These are phyloP conservation scores for Lasiosphaeria miniovina DNA, from an alignment of 495 filamentous ascomycete genomes.

Conservation along the genomic window DNA sequence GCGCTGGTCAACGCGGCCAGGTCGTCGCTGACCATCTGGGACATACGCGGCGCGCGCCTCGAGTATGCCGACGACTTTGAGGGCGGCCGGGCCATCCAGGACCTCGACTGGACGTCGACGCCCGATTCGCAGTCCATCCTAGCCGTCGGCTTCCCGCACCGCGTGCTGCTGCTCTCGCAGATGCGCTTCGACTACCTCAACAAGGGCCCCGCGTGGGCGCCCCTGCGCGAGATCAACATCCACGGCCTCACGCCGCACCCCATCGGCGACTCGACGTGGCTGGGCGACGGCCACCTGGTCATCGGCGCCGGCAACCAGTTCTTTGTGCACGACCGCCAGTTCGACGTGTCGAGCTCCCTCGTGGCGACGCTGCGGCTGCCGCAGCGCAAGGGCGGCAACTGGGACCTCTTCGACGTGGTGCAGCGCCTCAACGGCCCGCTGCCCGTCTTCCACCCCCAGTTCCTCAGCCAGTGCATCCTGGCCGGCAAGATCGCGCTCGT, in stretches of 20 bases:
- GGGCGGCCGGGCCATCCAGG: conserved; percentile 69
- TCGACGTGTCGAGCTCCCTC: conserved; percentile 62
- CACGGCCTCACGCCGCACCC: conserved; percentile 82
- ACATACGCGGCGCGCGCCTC: conserved; percentile 73
- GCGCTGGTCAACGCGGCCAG: conserved; percentile 72
- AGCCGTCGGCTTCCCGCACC: conserved; percentile 84
- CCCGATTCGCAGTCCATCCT: conserved; percentile 89
- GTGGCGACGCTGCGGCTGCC: conserved; percentile 64
- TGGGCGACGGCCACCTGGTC: conserved; percentile 76
- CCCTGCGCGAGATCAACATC: conserved; percentile 77
- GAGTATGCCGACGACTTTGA: conserved; percentile 78
- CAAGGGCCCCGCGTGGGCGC: conserved; percentile 84
- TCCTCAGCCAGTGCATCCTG: conserved; percentile 83
- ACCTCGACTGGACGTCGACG: conserved; percentile 93
- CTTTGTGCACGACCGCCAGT: conserved; percentile 76
- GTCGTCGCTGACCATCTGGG: conserved; percentile 89
- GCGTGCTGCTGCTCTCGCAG: conserved; percentile 81
- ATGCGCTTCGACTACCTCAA: conserved; percentile 93
- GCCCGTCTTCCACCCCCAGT: conserved; percentile 91
- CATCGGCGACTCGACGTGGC: conserved; percentile 90
- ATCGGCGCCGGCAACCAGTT: conserved; percentile 91
- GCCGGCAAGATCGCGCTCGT: conserved; percentile 73
- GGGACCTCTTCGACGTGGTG: conserved; percentile 77
- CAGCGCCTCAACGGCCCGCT: conserved; percentile 81
- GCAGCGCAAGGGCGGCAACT: conserved; percentile 36